A percentile compares a stretch with the other conserved stretches of the same genome.
These are phyloP conservation scores for Phytophthora pistaciae DNA, from an alignment of 352 stramenopile species.

Conservation along the genomic window DNA sequence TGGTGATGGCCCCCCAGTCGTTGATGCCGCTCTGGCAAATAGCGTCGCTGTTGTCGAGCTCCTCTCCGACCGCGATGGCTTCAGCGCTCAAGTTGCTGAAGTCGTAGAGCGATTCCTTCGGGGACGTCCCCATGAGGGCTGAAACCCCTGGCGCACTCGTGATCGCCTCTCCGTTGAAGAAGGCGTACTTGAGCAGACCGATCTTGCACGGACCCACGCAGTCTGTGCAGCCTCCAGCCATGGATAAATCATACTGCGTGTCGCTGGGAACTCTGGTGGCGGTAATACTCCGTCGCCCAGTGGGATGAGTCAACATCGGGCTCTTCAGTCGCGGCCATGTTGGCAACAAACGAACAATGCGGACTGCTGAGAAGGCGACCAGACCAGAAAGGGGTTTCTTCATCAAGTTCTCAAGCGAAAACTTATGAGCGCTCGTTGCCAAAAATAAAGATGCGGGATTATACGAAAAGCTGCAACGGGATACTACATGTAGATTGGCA, in stretches of 20 bases:
- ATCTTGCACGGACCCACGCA: conserved; percentile 25
- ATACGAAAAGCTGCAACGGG: too few species aligned
- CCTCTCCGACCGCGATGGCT: conserved; percentile 6
- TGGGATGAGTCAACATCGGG: background rate
- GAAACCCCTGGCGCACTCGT: background rate
- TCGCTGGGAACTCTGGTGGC: background rate
- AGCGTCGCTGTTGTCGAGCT: conserved; percentile 6
- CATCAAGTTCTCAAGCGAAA: too few species aligned
- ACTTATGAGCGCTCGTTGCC: too few species aligned
- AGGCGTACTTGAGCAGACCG: conserved; percentile 14
- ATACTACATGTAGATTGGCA: too few species aligned
- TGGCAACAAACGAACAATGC: background rate
- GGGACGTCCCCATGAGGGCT: background rate
- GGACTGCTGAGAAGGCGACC: too few species aligned
- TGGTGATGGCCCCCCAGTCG: conserved; percentile 23
- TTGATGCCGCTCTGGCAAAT: conserved; percentile 29
- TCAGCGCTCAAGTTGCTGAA: conserved; percentile 16
- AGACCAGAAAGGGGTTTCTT: too few species aligned
- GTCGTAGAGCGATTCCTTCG: conserved; percentile 13
- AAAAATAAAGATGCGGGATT: too few species aligned
- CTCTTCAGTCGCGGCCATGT: background rate
- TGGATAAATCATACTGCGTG: conserved; percentile 18
- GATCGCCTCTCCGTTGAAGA: conserved; percentile 6
- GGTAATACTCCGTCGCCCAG: conserved; percentile 1
- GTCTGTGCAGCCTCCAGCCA: conserved; percentile 18